A percentile compares a stretch with the other conserved stretches of the same genome.
Conservation (phyloP, 345 rosid genomes). For the Atalantia buxifolia region DNA sequence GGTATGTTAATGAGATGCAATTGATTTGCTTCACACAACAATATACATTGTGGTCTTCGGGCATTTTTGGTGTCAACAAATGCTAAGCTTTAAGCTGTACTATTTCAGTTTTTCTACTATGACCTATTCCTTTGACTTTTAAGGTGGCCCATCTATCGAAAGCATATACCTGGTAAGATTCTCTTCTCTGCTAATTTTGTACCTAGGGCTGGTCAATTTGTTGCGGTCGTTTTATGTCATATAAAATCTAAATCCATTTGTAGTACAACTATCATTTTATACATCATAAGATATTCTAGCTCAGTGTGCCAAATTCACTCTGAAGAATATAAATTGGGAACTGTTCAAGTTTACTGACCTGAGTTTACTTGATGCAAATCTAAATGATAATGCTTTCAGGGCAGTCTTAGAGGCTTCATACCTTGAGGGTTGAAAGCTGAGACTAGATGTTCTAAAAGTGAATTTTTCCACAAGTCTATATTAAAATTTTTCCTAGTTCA, state of each 20-base stretch:
- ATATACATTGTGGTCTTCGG: neutral
- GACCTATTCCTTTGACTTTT: neutral
- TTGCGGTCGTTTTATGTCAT: neutral
- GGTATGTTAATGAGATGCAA: neutral
- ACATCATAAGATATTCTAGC: neutral
- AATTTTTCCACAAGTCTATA: neutral
- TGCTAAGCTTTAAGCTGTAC: neutral
- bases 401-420: neutral
- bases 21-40: neutral
- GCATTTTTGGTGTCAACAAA: conserved; percentile 8
- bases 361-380: neutral
- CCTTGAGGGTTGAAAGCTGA: neutral
- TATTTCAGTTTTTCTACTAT: neutral
- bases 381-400: neutral
- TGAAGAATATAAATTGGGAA: neutral
- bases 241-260: neutral
- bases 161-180: neutral
- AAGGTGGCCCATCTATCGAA: neutral
- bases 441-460: neutral
- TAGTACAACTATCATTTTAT: neutral
- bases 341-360: neutral
- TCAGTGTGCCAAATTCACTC: neutral
- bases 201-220: neutral
- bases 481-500: neutral
- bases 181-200: neutral